phyloP scores from a whole-genome alignment of 1,139 yeast species.

The Sugiyamaella japonica region DNA sequence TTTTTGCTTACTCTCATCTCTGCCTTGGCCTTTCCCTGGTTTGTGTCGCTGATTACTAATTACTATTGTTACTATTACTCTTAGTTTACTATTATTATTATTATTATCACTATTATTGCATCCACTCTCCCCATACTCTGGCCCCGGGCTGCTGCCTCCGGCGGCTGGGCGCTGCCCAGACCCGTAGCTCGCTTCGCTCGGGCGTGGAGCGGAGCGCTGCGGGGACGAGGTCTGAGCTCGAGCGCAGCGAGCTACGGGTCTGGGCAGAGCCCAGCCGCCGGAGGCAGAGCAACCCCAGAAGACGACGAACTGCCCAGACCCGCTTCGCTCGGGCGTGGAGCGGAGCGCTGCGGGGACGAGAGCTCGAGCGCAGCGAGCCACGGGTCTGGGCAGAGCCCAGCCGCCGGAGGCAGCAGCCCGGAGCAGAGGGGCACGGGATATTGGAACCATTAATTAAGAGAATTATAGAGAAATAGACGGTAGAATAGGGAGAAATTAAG shows the following conservation, averaged over 20 bases:
- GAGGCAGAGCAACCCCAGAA: not conserved
- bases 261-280: too few relatives aligned
- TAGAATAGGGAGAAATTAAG: conserved; percentile 8
- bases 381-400: conserved; percentile 1
- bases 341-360: conserved; percentile 7
- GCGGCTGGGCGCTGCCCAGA: conserved; percentile 1
- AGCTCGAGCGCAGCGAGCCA: not conserved
- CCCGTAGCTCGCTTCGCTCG: conserved; percentile 4
- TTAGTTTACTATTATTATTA: conserved; percentile 6
- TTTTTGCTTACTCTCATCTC: conserved; percentile 5
- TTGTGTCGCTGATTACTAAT: conserved; percentile 7
- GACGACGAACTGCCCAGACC: conserved; percentile 7
- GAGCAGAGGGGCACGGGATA: not conserved
- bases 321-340: not conserved
- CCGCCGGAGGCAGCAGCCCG: not conserved
- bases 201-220: not conserved
- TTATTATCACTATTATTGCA: conserved; percentile 1
- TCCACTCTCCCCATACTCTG: not conserved
- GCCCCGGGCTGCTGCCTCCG: not conserved
- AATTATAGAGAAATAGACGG: not conserved
- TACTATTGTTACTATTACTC: conserved; percentile 7
- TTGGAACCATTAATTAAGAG: conserved; percentile 8
- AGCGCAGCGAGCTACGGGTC: too few relatives aligned
- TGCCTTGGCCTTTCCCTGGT: not conserved
- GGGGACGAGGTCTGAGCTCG: conserved; percentile 3